Conservation (phyloP, 371 early-diverging fungal species). For the Ordospora pajunii region DNA sequence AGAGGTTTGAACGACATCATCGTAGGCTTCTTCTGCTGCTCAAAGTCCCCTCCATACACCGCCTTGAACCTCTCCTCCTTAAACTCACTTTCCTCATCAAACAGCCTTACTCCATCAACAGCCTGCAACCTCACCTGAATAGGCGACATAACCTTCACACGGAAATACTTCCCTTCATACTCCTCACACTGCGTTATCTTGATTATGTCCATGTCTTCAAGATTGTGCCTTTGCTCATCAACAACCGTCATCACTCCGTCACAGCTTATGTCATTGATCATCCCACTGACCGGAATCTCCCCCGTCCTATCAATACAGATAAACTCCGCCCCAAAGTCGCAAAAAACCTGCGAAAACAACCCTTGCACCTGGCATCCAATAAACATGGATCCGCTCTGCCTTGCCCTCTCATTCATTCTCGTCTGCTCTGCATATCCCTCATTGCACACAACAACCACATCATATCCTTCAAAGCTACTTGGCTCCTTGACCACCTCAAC, state of each 20-base stretch:
- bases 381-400: conserved; percentile 73
- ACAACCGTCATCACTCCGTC: conserved; percentile 61
- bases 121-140: conserved; percentile 39
- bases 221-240: conserved; percentile 57
- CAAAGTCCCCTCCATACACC: conserved; percentile 20
- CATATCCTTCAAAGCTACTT: conserved; percentile 47
- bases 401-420: conserved; percentile 76
- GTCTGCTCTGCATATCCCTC: conserved; percentile 77
- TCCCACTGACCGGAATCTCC: conserved; percentile 78
- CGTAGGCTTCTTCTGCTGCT: conserved; percentile 41
- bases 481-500: conserved; percentile 38
- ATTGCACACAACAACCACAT: conserved; percentile 81
- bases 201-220: conserved; percentile 58
- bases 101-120: conserved; percentile 24
- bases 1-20: conserved; percentile 33
- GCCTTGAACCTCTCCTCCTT: conserved; percentile 13
- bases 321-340: conserved; percentile 85
- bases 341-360: conserved; percentile 85
- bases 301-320: conserved; percentile 80
- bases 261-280: conserved; percentile 75
- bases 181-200: conserved; percentile 31
- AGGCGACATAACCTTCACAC: conserved; percentile 46
- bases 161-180: conserved; percentile 39
- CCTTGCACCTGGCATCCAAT: conserved; percentile 82
- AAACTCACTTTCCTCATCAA: background rate